A percentile compares a stretch with the other conserved stretches of the same genome.
phyloP scores from a whole-genome alignment of 495 filamentous ascomycete genomes.

The Zalerion maritima region DNA sequence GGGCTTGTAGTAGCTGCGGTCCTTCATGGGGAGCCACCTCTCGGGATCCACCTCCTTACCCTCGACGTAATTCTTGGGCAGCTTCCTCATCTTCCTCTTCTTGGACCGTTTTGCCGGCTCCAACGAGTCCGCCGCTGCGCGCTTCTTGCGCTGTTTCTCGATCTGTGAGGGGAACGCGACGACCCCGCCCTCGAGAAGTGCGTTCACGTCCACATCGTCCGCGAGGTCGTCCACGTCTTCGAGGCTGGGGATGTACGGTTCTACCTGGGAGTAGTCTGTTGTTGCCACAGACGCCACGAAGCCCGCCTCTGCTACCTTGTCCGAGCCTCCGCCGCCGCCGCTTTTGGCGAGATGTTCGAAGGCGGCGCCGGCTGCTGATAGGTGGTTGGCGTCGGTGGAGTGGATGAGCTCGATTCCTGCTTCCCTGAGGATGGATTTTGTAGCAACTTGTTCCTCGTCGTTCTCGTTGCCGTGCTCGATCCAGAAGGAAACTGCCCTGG shows the following conservation, averaged over 20 bases:
- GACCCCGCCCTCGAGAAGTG: slow-evolving; percentile 66
- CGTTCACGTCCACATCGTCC: slow-evolving; percentile 47
- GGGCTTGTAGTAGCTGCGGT: slow-evolving; percentile 75
- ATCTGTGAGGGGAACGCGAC: slow-evolving; percentile 36
- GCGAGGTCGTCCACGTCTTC: slow-evolving; percentile 52
- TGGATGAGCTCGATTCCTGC: slow-evolving; percentile 67
- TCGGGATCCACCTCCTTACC: slow-evolving; percentile 74
- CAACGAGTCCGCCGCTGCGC: slow-evolving; percentile 31
- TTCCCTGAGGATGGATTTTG: slow-evolving; percentile 51
- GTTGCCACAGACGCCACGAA: slow-evolving; percentile 72
- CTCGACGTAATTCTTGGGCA: slow-evolving; percentile 65
- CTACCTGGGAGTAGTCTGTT: slow-evolving; percentile 42
- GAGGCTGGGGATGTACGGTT: slow-evolving; percentile 46
- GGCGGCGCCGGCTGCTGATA: slow-evolving; percentile 52
- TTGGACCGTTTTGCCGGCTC: slow-evolving; percentile 29
- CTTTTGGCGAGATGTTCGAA: slow-evolving; percentile 60
- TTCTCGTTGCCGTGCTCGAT: slow-evolving; percentile 25
- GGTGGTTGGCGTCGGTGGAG: slow-evolving; percentile 50
- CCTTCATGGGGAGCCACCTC: slow-evolving; percentile 79
- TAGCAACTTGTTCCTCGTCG: slow-evolving; percentile 26
- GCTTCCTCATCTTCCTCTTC: slow-evolving; percentile 54
- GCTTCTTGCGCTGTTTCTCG: slow-evolving; percentile 38
- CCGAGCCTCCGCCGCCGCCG: too few relatives aligned
- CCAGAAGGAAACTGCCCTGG: slow-evolving; percentile 79
- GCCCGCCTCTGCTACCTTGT: slow-evolving; percentile 56